Evolutionary conservation across 768 basidiomycete genomes (phyloP).

Genomic region (Strobilomyces echinocephalus): DNA sequence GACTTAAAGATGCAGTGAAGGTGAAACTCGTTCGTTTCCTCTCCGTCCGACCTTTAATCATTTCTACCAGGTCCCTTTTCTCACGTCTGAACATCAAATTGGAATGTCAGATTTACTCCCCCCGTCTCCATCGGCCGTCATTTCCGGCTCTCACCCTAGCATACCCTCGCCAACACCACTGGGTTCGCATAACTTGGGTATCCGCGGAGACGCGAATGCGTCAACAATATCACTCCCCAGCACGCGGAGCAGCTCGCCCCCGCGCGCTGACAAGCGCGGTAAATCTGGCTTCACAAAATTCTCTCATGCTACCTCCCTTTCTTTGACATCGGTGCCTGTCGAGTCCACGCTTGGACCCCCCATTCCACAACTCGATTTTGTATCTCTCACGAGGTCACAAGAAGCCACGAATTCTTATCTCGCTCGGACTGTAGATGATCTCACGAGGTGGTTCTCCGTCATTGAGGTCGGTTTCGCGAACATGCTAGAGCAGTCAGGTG

Average conservation of each 20-base stretch:
- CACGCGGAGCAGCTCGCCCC: conserved; percentile 30
- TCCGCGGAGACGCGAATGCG: conserved; percentile 31
- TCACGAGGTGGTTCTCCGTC: conserved; percentile 69
- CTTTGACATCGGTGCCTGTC: conserved; percentile 32
- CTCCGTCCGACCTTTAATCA: neutral
- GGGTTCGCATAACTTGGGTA: conserved; percentile 24
- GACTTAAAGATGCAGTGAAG: conserved; percentile 71
- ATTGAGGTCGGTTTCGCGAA: conserved; percentile 68
- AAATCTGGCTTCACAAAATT: conserved; percentile 22
- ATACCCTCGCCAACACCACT: conserved; percentile 37
- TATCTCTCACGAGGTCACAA: conserved; percentile 44
- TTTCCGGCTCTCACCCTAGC: conserved; percentile 35
- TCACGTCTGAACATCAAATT: conserved; percentile 65
- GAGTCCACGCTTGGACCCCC: conserved; percentile 37
- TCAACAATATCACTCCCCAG: conserved; percentile 40
- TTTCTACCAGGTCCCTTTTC: conserved; percentile 50
- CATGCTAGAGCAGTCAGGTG: conserved; percentile 52
- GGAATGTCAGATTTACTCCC: conserved; percentile 68
- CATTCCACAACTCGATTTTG: conserved; percentile 68
- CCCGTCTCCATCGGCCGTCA: conserved; percentile 58
- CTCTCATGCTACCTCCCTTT: conserved; percentile 29
- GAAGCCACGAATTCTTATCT: conserved; percentile 67
- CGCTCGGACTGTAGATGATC: conserved; percentile 65
- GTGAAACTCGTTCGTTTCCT: conserved; percentile 29
- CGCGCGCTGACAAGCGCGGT: conserved; percentile 20